Base-by-base conservation (phyloP, 768 basidiomycete genomes). In the Exsudoporus frostii region DNA sequence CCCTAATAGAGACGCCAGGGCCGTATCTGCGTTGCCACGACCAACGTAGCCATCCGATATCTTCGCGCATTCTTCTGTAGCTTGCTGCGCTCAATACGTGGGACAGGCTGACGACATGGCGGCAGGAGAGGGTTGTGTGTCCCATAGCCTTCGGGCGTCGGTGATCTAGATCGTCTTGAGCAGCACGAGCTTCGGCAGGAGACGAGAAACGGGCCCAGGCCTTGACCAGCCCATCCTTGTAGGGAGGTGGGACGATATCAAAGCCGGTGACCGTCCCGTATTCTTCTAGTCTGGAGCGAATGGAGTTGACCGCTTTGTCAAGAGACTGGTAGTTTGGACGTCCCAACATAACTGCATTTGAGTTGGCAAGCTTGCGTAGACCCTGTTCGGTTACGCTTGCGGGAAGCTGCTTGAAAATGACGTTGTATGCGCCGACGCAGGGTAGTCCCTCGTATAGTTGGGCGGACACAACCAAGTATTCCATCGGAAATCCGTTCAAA, bases 331-430 rank as follows among this genome's bases (percentile, higher is more conserved):
- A 81, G 25, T 80, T 82, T 2, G 79, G 74, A 15, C 75, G 76
- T 6, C 75, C 76, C 58, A 82, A 66, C 69, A 85, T 78, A 41
- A 81, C 72, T 8, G 77, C 80, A 22, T 77, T 74, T 1, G 79
- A 74, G 1, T 70, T 63, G 4, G 75, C 75, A 54, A 82, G 82
- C 25, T 71, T 66, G 36, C 73, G 68, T 60, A 86, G 62, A 13
- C 73, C 73, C 17, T 74, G 65, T 20, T 76, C 66, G 1, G 64
- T 71, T 1, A 74, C 68, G 38, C 74, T 70, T 1, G 77, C 62
- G 1, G 86, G 85, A 5, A 90, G 62, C 5, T 78, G 75, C 6
- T 65, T 63, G 58, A 90, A 80, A 17, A 79, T 79, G 48, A 92
- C 82, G 8, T 81, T 90, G 61, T 79, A 79, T 0, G 68, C 64